A percentile compares a stretch with the other conserved stretches of the same genome.
These are phyloP conservation scores for Epichloe aotearoae DNA, from an alignment of 2,329 filamentous ascomycete species.

Conservation along the genomic window DNA sequence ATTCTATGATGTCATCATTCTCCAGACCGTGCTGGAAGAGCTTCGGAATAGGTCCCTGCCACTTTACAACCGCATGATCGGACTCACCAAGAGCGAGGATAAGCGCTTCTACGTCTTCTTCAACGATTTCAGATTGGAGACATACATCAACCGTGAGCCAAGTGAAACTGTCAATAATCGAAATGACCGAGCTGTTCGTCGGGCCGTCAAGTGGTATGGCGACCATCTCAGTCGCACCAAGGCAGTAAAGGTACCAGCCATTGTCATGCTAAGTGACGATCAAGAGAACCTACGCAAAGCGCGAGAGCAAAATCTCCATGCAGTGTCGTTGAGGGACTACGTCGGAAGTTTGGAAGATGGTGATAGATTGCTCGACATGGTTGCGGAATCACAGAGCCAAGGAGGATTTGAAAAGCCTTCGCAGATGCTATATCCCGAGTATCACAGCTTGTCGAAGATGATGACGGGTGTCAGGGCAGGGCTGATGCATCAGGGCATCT, in stretches of 20 bases:
- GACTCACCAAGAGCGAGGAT: slow-evolving; percentile 85
- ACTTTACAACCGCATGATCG: slow-evolving; percentile 84
- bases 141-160: slow-evolving; percentile 59
- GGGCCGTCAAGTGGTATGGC: slow-evolving; percentile 79
- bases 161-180: slow-evolving; percentile 91
- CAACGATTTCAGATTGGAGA: slow-evolving; percentile 94
- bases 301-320: slow-evolving; percentile 58
- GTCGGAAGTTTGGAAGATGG: slow-evolving; percentile 74
- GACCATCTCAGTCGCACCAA: slow-evolving; percentile 61
- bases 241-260: slow-evolving; percentile 50
- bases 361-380: slow-evolving; percentile 82
- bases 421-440: slow-evolving; percentile 75
- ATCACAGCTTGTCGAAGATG: slow-evolving; percentile 80
- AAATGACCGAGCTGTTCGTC: slow-evolving; percentile 83
- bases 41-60: slow-evolving; percentile 86
- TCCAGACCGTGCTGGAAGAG: slow-evolving; percentile 94
- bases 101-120: slow-evolving; percentile 99
- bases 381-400: slow-evolving; percentile 63
- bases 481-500: slow-evolving; percentile 83
- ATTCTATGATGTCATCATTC: slow-evolving; percentile 91
- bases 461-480: slow-evolving; percentile 86
- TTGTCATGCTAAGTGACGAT: slow-evolving; percentile 93
- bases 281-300: slow-evolving; percentile 76
- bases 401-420: slow-evolving; percentile 47
- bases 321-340: slow-evolving; percentile 59